Base-by-base conservation (phyloP, 306 rosid genomes). In the Lotus japonicus region DNA sequence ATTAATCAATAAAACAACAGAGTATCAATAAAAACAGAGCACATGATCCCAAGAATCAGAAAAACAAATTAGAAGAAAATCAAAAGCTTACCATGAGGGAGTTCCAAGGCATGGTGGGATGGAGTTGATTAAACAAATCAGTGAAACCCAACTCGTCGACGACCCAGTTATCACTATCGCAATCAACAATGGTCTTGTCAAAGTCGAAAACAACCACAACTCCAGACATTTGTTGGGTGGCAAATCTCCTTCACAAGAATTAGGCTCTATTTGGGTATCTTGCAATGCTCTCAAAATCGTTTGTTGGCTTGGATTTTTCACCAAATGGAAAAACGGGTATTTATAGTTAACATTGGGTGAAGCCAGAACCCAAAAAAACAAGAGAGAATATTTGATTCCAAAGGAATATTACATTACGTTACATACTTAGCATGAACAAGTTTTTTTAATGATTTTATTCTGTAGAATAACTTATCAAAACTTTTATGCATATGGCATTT, bases 81-180 rank as follows among this genome's bases (percentile, higher is more conserved):
- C 2, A 15, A 44, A 56, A 3, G 3, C 21, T 23, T 68, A 89
- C 97, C 96, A 88, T 91, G 78, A 88, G 82, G 43, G 91, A 85
- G 71, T 91, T 91, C 97, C 96, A 91, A 5, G 96, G 91, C 96
- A 91, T 86, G 65, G 94, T 80, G 18, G 91, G 89, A 65, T 80
- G 87, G n/a, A 91, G 88, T 0, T 75, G 59, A 19, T 88, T 83
- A 85, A 88, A 91, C 77, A 81, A 81, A 59, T 88, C 88, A 0
- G 91, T 85, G 26, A 64, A 72, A 50, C 91, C 94, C 52, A 91
- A 67, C 12, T 80, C 91, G 6, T 91, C 96, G 11, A 91, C 52
- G 17, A 88, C 89, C 92, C 88, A 91, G 4, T 91, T 86, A 73
- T 91, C 97, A 33, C 96, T 86, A 5, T 91, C 96, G 4, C 81